Conservation (phyloP, 441 rosid species). For the Macaranga tanarius region DNA sequence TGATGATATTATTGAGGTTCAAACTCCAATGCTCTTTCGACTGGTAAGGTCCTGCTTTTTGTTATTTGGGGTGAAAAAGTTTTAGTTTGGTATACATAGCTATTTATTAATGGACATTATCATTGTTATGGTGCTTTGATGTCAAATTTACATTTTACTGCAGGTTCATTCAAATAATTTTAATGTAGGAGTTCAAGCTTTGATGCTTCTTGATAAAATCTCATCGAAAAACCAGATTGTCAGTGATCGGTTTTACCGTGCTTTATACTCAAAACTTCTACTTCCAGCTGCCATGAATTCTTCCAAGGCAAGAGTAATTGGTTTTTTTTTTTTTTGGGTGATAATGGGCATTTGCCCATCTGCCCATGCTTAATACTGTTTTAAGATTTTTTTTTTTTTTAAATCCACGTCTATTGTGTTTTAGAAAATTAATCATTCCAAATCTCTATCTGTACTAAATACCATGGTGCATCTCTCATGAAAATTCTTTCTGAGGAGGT, state of each 20-base stretch:
- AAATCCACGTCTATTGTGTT: background rate
- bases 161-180: slow-evolving; percentile 96
- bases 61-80: slow-evolving; percentile 1
- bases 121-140: slow-evolving; percentile 16
- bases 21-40: slow-evolving; percentile 91
- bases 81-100: background rate
- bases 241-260: slow-evolving; percentile 93
- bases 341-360: background rate
- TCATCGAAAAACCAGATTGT: slow-evolving; percentile 93
- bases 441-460: background rate
- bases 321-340: background rate
- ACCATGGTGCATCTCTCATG: background rate
- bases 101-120: background rate
- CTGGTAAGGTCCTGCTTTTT: slow-evolving; percentile 48
- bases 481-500: background rate
- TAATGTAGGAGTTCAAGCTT: slow-evolving; percentile 92
- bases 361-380: background rate
- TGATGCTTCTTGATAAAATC: slow-evolving; percentile 97
- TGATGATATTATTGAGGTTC: slow-evolving; percentile 78
- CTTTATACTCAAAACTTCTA: slow-evolving; percentile 88
- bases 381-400: background rate
- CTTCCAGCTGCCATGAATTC: slow-evolving; percentile 93
- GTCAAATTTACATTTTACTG: slow-evolving; percentile 22
- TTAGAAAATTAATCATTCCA: background rate
- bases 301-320: slow-evolving; percentile 70